Conservation (phyloP, 2,329 filamentous ascomycete species). For the Truncatella angustata region DNA sequence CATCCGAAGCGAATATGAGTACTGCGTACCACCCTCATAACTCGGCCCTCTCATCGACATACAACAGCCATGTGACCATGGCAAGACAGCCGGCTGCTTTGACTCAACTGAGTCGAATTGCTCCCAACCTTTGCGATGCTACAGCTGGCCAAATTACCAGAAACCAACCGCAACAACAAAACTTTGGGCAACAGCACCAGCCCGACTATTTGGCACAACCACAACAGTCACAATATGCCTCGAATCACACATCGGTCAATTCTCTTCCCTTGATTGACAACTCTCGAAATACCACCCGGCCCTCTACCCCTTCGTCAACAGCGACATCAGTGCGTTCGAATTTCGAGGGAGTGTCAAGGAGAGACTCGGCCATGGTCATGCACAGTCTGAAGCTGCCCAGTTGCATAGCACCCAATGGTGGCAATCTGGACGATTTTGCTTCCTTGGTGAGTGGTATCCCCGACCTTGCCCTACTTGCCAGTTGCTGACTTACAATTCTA, state of each 20-base stretch:
- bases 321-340: slow-evolving; percentile 25
- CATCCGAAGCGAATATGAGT: slow-evolving; percentile 50
- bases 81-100: slow-evolving; percentile 36
- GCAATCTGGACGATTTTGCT: slow-evolving; percentile 78
- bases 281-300: slow-evolving; percentile 33
- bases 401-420: slow-evolving; percentile 72
- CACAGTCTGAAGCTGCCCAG: slow-evolving; percentile 70
- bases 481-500: slow-evolving; percentile 17
- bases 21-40: slow-evolving; percentile 48
- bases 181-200: slow-evolving; percentile 5
- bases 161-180: slow-evolving; percentile 27
- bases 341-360: slow-evolving; percentile 27
- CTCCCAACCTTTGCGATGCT: slow-evolving; percentile 29
- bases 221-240: slow-evolving; percentile 11
- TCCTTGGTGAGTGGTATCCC: slow-evolving; percentile 72
- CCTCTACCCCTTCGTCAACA: slow-evolving; percentile 36
- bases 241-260: slow-evolving; percentile 13
- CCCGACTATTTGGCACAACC: slow-evolving; percentile 12
- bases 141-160: slow-evolving; percentile 21
- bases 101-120: slow-evolving; percentile 31
- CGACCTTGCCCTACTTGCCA: no score
- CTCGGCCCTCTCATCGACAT: slow-evolving; percentile 41
- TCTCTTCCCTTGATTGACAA: slow-evolving; percentile 18
- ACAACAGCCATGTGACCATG: slow-evolving; percentile 42
- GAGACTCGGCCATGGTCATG: slow-evolving; percentile 46